Evolutionary conservation across 805 yeast species (phyloP), one percentile per base, ranked within the genome.

Genomic region (Starmerella ratchasimensis): DNA sequence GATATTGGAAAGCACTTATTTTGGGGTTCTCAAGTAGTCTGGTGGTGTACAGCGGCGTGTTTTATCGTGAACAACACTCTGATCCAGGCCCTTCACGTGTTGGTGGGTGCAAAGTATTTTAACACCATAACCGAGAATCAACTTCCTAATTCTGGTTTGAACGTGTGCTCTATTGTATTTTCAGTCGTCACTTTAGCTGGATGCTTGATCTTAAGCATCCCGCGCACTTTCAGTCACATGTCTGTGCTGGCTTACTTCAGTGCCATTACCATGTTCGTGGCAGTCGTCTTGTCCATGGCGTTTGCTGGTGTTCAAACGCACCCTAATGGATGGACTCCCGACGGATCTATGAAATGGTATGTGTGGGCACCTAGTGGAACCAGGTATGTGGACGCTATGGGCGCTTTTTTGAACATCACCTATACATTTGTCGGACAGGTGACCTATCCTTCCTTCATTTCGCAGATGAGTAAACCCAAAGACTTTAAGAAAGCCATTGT

Each of bases 361-460:
- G 54, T 69, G 24, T 69, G 72, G 68, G 74, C 79, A 1, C 62
- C 41, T 9, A 41, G 59, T 38, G 76, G 72, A 1, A 69, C 76
- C n/a, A 61, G 68, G 3, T 72, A 61, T 45, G 76, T 71, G 6
- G 48, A 52, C 15, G 76, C 62, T 1, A 71, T 72, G 76, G 53
- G 63, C 28, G 78, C 78, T 0, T 60, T 67, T 43, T 59, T 72
- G 48, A 72, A 72, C 56, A 72, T 72, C 46, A 72, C 71, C 18
- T 72, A 72, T 53, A 71, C 78, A 1, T 72, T 72, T 56, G 77
- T 71, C 17, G 79, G 79, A 3, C 79, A 72, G 53, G 68, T 72
- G 53, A 69, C 74, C 4, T 72, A 72, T 44, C 78, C 77, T 1
- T 70, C 76, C 16, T 72, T 72, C 54, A 72, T 72, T 41, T 61